phyloP scores from a whole-genome alignment of 495 filamentous ascomycete species.

The Recurvomyces mirabilis region DNA sequence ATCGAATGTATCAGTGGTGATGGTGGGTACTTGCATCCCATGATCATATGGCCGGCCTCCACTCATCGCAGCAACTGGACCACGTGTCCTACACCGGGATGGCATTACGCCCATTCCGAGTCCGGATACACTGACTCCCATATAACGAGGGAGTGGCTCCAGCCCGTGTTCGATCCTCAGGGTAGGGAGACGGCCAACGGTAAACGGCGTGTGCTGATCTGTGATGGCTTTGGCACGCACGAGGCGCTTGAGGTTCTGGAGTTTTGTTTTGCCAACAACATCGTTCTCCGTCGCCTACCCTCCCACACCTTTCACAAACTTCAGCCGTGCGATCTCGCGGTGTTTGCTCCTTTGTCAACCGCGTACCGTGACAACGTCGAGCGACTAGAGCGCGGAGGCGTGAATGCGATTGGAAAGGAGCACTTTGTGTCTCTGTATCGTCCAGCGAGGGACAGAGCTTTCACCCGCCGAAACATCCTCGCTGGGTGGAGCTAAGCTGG shows the following conservation, averaged over 20 bases:
- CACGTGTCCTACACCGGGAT: slow-evolving; percentile 8
- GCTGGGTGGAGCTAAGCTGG: slow-evolving; percentile 4
- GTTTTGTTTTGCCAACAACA: slow-evolving; percentile 20
- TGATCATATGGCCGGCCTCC: slow-evolving; percentile 14
- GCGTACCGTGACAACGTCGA: slow-evolving; percentile 17
- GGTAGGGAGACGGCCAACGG: slow-evolving; percentile 5
- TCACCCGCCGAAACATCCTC: neutral
- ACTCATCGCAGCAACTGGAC: slow-evolving; percentile 15
- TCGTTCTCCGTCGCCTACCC: slow-evolving; percentile 13
- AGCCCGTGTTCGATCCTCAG: slow-evolving; percentile 12
- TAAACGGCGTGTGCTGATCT: slow-evolving; percentile 12
- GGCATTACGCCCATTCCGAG: slow-evolving; percentile 15
- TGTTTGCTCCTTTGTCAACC: slow-evolving; percentile 10
- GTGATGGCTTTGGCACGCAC: slow-evolving; percentile 17
- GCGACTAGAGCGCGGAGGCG: slow-evolving; percentile 10
- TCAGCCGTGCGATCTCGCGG: slow-evolving; percentile 11
- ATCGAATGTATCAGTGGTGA: slow-evolving; percentile 13
- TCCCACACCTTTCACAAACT: slow-evolving; percentile 19
- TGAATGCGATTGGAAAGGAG: slow-evolving; percentile 12
- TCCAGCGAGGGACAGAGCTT: slow-evolving; percentile 11
- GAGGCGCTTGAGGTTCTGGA: slow-evolving; percentile 16
- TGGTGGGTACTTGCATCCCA: slow-evolving; percentile 10
- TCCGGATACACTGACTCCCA: slow-evolving; percentile 14
- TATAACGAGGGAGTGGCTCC: slow-evolving; percentile 13
- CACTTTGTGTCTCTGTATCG: slow-evolving; percentile 14